phyloP scores from a whole-genome alignment of 2,329 filamentous ascomycete species.

The Zymoseptoria ardabiliae region DNA sequence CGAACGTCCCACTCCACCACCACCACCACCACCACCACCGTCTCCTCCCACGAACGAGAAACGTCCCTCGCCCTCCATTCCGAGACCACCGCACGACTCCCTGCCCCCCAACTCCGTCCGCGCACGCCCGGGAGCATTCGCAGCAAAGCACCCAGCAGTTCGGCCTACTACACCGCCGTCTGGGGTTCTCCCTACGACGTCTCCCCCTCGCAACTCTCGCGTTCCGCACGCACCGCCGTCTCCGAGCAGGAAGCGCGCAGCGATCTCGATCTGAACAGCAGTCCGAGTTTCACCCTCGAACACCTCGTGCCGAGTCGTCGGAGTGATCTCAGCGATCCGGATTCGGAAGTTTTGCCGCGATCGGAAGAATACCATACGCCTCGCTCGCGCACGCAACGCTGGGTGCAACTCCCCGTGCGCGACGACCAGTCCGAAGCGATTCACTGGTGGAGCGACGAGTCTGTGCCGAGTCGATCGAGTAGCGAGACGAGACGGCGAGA shows the following conservation, averaged over 20 bases:
- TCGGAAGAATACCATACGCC: conserved; percentile 22
- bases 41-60: not conserved
- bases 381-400: conserved; percentile 26
- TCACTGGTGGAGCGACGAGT: conserved; percentile 78
- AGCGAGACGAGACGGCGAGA: conserved; percentile 18
- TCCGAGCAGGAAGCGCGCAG: conserved; percentile 25
- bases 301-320: conserved; percentile 28
- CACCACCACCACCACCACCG: not conserved
- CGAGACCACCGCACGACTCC: conserved; percentile 17
- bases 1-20: not conserved
- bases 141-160: conserved; percentile 24
- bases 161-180: conserved; percentile 57
- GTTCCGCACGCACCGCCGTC: conserved; percentile 26
- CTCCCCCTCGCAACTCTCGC: conserved; percentile 41
- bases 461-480: conserved; percentile 55
- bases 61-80: conserved; percentile 8
- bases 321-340: conserved; percentile 16
- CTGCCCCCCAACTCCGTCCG: conserved; percentile 9
- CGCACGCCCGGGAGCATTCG: conserved; percentile 23
- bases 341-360: conserved; percentile 9
- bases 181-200: conserved; percentile 88
- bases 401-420: conserved; percentile 26
- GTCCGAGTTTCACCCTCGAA: conserved; percentile 29
- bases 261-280: conserved; percentile 20
- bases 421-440: conserved; percentile 32